Evolutionary conservation across 2,329 filamentous ascomycete genomes (phyloP), one percentile per base, ranked within the genome.

Genomic region (Magnaporthales sp.): DNA sequence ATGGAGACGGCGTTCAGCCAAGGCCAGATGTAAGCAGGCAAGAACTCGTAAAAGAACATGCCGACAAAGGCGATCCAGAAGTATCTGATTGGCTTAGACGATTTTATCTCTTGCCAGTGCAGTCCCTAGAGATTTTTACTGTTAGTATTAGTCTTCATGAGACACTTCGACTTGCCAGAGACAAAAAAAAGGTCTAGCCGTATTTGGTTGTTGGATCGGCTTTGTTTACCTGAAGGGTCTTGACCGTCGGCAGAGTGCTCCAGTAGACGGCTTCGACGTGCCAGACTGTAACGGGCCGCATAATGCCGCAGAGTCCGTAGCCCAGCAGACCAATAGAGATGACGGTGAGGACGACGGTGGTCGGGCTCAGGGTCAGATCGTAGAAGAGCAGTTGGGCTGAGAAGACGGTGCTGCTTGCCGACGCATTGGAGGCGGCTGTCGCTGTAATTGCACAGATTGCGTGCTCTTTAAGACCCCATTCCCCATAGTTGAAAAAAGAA

Each of bases 251-350:
- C 4, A 86, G 72, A 6, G 76, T 83, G 46, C 77, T 75, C 84
- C 84, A 86, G 73, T 84, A 86, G 2, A 86, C 84, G 1, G 82
- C 79, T 15, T 86, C 83, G 5, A 82, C 80, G 65, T 84, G 83
- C 78, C 81, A 86, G 11, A 86, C 83, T 1, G 79, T 77, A 51
- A 86, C 78, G 0, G 84, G 83, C 0, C 84, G 82, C 70, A 86
- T 73, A 2, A 86, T 62, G 8, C 84, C 84, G 60, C 79, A 46
- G 9, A 46, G 38, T n/a, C 38, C 38, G 9, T 46, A 46, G 15
- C 38, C 38, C 6, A 46, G n/a, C 38, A 46, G 38, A n/a, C 38
- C 38, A n/a, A 46, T 46, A 6, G 38, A 46, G 38, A 46, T 46
- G 38, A 46, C 38, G 8, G 38, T 46, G 15, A 46, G 15, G 15